A percentile compares a stretch with the other conserved stretches of the same genome.
These are phyloP conservation scores for Torulaspora pretoriensis DNA, from an alignment of 1,139 yeast species.

Conservation along the genomic window DNA sequence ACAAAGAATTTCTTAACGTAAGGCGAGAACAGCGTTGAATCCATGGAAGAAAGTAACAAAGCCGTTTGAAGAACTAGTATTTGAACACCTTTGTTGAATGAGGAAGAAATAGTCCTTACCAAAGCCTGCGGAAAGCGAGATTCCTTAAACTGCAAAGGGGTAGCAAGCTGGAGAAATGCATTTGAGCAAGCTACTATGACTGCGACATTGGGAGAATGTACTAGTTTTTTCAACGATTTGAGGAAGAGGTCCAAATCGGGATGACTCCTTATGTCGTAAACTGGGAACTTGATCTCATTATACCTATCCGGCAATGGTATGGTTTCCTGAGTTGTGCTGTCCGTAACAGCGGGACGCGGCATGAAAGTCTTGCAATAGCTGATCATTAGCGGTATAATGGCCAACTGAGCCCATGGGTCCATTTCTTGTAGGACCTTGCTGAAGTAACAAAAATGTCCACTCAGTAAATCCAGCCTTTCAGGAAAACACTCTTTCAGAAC, in stretches of 20 bases:
- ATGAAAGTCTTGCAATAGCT: conserved; percentile 63
- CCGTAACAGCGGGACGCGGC: conserved; percentile 46
- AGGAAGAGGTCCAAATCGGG: conserved; percentile 56
- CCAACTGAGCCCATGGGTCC: conserved; percentile 75
- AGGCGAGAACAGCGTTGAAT: conserved; percentile 46
- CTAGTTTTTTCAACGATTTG: conserved; percentile 43
- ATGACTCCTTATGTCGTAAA: conserved; percentile 47
- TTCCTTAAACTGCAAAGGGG: conserved; percentile 47
- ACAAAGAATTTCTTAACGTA: conserved; percentile 53
- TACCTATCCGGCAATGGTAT: conserved; percentile 44
- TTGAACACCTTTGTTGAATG: conserved; percentile 38
- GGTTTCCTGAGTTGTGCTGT: conserved; percentile 29
- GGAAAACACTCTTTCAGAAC: conserved; percentile 54
- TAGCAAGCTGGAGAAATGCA: conserved; percentile 51
- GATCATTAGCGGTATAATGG: conserved; percentile 57
- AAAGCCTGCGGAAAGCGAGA: conserved; percentile 50
- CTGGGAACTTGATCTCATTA: conserved; percentile 38
- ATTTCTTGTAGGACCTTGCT: conserved; percentile 52
- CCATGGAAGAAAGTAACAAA: conserved; percentile 40
- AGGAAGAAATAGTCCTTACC: conserved; percentile 39
- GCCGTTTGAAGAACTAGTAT: conserved; percentile 45
- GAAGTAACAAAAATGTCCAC: conserved; percentile 62
- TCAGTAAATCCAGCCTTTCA: conserved; percentile 58
- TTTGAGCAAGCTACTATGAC: conserved; percentile 61
- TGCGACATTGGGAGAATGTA: conserved; percentile 51